Evolutionary conservation across 495 filamentous ascomycete species (phyloP).

Genomic region (Daldinia vernicosa): DNA sequence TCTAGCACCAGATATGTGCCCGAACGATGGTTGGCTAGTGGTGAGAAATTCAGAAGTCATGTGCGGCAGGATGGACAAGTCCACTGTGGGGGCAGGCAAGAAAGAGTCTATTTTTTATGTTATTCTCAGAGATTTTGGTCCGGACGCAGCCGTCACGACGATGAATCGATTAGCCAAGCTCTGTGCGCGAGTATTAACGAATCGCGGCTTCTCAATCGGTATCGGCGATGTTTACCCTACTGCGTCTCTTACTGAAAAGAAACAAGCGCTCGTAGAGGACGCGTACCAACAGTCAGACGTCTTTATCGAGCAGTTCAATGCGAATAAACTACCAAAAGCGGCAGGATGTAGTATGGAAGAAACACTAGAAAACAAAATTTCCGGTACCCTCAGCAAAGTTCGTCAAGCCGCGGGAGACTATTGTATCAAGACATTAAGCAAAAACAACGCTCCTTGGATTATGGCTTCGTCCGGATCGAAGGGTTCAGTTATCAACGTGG

Average conservation of each 20-base stretch:
- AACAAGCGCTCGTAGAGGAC: slow-evolving; percentile 75
- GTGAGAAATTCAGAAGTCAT: slow-evolving; percentile 97
- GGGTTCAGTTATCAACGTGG: slow-evolving; percentile 95
- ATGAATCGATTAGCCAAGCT: slow-evolving; percentile 96
- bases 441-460: slow-evolving; percentile 90
- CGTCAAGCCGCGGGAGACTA: slow-evolving; percentile 89
- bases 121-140: slow-evolving; percentile 92
- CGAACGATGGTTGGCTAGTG: slow-evolving; percentile 86
- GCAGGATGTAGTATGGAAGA: slow-evolving; percentile 89
- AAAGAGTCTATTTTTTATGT: slow-evolving; percentile 98
- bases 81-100: slow-evolving; percentile 92
- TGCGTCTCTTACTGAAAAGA: slow-evolving; percentile 68
- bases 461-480: slow-evolving; percentile 99
- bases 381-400: slow-evolving; percentile 89
- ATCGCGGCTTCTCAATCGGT: slow-evolving; percentile 95
- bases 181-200: slow-evolving; percentile 85
- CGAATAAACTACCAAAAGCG: slow-evolving; percentile 79
- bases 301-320: slow-evolving; percentile 83
- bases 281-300: slow-evolving; percentile 84
- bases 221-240: slow-evolving; percentile 93
- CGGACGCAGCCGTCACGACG: slow-evolving; percentile 83
- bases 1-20: slow-evolving; percentile 73
- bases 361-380: slow-evolving; percentile 90
- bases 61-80: slow-evolving; percentile 98
- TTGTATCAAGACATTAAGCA: slow-evolving; percentile 88